Evolutionary conservation across 768 basidiomycete species (phyloP).

Genomic region (Lentinula raphanica): DNA sequence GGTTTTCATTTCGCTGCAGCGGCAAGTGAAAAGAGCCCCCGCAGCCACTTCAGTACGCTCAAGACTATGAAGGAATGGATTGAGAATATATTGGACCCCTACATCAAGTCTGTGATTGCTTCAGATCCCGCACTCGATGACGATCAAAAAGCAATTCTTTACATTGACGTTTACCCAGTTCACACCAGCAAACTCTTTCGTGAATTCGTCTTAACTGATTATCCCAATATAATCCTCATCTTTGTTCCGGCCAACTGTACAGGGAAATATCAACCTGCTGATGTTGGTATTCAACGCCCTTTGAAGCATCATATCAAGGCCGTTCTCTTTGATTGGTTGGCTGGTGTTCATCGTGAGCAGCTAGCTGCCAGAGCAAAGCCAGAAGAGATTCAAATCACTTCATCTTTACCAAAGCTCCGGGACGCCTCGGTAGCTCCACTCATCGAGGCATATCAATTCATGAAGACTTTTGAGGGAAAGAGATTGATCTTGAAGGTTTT

Average conservation of each 20-base stretch:
- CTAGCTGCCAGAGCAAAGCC: background rate
- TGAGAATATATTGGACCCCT: conserved; percentile 12
- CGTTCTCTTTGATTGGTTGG: background rate
- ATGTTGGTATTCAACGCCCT: conserved; percentile 17
- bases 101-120: conserved; percentile 9
- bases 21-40: conserved; percentile 16
- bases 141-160: conserved; percentile 11
- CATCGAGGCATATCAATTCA: background rate
- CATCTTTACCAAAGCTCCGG: background rate
- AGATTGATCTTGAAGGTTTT: too few species aligned
- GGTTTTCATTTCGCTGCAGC: conserved; percentile 17
- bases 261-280: conserved; percentile 16
- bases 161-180: conserved; percentile 20
- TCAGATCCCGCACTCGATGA: background rate
- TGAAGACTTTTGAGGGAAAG: background rate
- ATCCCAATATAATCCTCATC: conserved; percentile 11
- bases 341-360: background rate
- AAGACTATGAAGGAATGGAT: conserved; percentile 23
- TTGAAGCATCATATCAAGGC: conserved; percentile 14
- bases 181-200: conserved; percentile 10
- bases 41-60: conserved; percentile 19
- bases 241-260: conserved; percentile 18
- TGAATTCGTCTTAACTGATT: conserved; percentile 3
- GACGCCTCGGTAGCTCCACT: background rate
- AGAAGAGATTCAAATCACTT: background rate